phyloP scores from a whole-genome alignment of 345 rosid species.

The Eucalyptus decipiens region DNA sequence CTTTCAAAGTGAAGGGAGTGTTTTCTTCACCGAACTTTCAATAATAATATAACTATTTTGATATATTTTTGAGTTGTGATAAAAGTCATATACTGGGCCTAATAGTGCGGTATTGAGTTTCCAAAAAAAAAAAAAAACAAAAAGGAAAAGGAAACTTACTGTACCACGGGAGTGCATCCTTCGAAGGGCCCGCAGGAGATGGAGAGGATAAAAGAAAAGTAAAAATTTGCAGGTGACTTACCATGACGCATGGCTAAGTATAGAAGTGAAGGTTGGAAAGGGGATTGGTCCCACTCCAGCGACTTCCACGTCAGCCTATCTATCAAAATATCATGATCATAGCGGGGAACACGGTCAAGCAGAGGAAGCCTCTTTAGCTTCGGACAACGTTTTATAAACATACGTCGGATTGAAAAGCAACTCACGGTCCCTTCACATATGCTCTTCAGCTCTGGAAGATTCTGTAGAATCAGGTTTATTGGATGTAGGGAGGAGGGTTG shows the following conservation, averaged over 20 bases:
- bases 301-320: fast-evolving
- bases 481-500: too few species aligned
- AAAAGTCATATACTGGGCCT: not conserved
- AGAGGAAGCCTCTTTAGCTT: not conserved
- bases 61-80: not conserved
- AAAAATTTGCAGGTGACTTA: not conserved
- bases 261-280: fast-evolving
- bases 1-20: not conserved
- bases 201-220: not conserved
- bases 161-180: not conserved
- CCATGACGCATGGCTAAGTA: too few species aligned
- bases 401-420: fast-evolving
- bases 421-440: not conserved
- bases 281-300: not conserved
- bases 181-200: fast-evolving
- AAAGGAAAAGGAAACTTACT: not conserved
- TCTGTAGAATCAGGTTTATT: fast-evolving
- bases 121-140: fast-evolving
- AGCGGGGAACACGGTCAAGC: fast-evolving
- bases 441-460: not conserved
- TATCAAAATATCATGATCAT: fast-evolving
- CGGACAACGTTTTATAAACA: fast-evolving
- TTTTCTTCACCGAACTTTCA: not conserved
- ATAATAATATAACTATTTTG: not conserved
- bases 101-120: not conserved